A percentile compares a stretch with the other conserved stretches of the same genome.
phyloP scores from a whole-genome alignment of 768 basidiomycete genomes.

The Hericium erinaceus region DNA sequence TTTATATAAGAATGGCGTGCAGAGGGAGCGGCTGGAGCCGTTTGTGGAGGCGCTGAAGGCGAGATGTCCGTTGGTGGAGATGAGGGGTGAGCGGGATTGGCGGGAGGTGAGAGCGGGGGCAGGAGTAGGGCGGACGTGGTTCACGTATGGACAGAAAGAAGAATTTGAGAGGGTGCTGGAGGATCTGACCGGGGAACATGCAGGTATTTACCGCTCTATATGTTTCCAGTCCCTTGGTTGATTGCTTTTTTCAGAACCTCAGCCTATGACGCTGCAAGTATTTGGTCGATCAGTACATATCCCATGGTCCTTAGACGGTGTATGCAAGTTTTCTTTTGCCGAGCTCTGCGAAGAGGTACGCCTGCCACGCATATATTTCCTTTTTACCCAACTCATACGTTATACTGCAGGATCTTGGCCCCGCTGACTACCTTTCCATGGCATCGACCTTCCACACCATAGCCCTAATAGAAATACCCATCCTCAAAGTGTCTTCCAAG shows the following conservation, averaged over 20 bases:
- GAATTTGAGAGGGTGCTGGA: constrained; percentile 16
- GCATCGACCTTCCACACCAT: constrained; percentile 41
- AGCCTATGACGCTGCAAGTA: constrained; percentile 28
- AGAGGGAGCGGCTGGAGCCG: constrained; percentile 43
- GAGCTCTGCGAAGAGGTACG: constrained; percentile 37
- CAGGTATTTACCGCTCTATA: neutral
- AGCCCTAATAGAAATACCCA: constrained; percentile 39
- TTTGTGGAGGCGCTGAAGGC: constrained; percentile 47
- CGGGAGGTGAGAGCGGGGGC: constrained; percentile 20
- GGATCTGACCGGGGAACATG: neutral
- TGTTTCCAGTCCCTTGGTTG: neutral
- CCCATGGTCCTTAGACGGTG: constrained; percentile 31
- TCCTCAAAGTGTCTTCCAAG: constrained; percentile 40
- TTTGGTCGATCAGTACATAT: constrained; percentile 39
- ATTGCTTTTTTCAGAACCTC: neutral
- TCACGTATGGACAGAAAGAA: constrained; percentile 15
- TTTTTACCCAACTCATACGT: neutral
- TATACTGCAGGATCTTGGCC: constrained; percentile 32
- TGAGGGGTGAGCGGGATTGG: constrained; percentile 41
- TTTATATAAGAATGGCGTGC: constrained; percentile 49
- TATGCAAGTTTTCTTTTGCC: constrained; percentile 39
- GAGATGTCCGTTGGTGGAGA: constrained; percentile 39
- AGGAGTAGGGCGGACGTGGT: constrained; percentile 23
- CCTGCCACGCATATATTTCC: neutral
- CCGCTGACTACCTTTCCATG: constrained; percentile 50